phyloP scores from a whole-genome alignment of 331 rosid genomes.

The Stylosanthes scabra region DNA sequence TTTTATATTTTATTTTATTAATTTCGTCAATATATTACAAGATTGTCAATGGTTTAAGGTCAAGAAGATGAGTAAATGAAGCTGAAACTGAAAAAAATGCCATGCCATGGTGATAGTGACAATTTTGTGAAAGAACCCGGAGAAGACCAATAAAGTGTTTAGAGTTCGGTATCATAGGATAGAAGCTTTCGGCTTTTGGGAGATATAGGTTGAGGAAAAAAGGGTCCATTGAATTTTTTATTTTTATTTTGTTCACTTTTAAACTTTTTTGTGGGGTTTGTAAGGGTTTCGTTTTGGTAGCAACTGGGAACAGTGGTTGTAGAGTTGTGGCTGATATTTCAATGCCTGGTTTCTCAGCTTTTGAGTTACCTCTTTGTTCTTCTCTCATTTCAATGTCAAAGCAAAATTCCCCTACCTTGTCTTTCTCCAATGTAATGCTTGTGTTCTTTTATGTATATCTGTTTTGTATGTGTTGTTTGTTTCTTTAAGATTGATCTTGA shows the following conservation, averaged over 20 bases:
- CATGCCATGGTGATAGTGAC: slow-evolving; percentile 44
- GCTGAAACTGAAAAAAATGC: slow-evolving; percentile 20
- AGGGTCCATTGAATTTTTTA: slow-evolving; percentile 3
- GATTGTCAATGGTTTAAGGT: slow-evolving; percentile 40
- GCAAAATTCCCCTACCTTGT: slow-evolving; percentile 47
- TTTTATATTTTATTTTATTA: not conserved
- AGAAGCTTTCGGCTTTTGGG: not conserved
- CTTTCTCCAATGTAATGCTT: slow-evolving; percentile 57
- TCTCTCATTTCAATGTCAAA: slow-evolving; percentile 40
- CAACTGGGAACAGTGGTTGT: slow-evolving; percentile 35
- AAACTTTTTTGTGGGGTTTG: slow-evolving; percentile 37
- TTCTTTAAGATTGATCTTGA: not conserved
- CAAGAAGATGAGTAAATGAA: slow-evolving; percentile 34
- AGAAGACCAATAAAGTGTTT: not conserved
- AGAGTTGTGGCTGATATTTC: slow-evolving; percentile 51
- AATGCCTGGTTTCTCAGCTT: slow-evolving; percentile 46
- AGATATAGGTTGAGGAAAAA: slow-evolving; percentile 1
- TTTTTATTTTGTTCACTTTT: not conserved
- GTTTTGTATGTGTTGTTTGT: slow-evolving; percentile 19
- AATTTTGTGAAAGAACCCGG: slow-evolving; percentile 9
- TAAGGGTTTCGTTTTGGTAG: slow-evolving; percentile 46
- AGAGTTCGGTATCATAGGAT: not conserved
- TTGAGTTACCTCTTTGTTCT: slow-evolving; percentile 40
- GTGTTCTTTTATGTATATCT: not conserved
- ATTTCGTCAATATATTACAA: slow-evolving; percentile 10